Evolutionary conservation across 108 stramenopile species (phyloP).

Genomic region (Cyclotella sp.): DNA sequence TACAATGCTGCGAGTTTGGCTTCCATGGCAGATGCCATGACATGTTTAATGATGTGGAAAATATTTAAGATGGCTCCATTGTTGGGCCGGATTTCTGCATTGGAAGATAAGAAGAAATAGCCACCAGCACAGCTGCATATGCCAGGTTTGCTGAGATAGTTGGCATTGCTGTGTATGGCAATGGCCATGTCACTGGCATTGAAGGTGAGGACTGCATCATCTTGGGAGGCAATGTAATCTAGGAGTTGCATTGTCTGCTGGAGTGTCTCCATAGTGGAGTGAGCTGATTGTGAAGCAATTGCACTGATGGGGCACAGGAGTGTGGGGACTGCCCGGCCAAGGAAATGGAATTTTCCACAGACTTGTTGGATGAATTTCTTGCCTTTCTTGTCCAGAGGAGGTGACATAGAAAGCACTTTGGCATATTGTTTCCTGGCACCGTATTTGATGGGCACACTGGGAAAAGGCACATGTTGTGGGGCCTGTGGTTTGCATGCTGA

Average conservation of each 20-base stretch:
- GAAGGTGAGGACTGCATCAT: conserved; percentile 41
- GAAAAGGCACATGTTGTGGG: conserved; percentile 47
- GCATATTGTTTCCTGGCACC: conserved; percentile 43
- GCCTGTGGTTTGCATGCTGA: conserved; percentile 30
- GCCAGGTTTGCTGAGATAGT: conserved; percentile 36
- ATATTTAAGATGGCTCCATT: background rate
- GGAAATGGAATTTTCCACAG: conserved; percentile 39
- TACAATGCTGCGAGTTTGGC: background rate
- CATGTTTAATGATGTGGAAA: too few species aligned
- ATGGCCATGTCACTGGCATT: conserved; percentile 15
- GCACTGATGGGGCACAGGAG: conserved; percentile 12
- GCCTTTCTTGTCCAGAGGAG: conserved; percentile 11
- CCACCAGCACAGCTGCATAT: conserved; percentile 49
- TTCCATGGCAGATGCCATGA: background rate
- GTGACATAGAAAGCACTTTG: conserved; percentile 15
- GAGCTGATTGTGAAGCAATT: conserved; percentile 30
- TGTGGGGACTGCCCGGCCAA: conserved; percentile 45
- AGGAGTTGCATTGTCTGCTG: conserved; percentile 31
- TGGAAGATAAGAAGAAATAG: conserved; percentile 22
- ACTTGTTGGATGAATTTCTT: conserved; percentile 48
- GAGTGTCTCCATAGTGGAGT: conserved; percentile 13
- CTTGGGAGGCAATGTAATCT: conserved; percentile 52
- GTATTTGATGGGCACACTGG: conserved; percentile 24
- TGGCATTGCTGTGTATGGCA: conserved; percentile 26
- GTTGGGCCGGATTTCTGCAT: background rate